phyloP scores from a whole-genome alignment of 2,329 filamentous ascomycete genomes.

The Fusarium mundagurra region DNA sequence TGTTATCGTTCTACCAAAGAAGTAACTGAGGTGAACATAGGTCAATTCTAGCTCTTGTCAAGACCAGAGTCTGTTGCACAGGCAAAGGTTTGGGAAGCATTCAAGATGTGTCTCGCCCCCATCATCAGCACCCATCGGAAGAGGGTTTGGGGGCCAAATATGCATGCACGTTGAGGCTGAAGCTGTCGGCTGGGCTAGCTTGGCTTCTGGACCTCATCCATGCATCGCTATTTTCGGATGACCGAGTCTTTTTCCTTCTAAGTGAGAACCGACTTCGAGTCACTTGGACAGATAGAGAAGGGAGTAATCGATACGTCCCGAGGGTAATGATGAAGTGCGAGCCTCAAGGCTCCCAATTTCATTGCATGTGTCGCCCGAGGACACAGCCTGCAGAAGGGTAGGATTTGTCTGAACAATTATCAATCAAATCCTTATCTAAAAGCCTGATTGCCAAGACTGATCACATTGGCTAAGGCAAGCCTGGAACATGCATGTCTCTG shows the following conservation, averaged over 20 bases:
- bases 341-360: too few species aligned
- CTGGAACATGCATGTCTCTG: not conserved
- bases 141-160: not conserved
- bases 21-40: not conserved
- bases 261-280: accelerated
- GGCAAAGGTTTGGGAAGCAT: not conserved
- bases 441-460: not conserved
- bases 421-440: not conserved
- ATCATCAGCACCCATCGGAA: not conserved
- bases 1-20: not conserved
- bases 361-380: accelerated
- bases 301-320: accelerated
- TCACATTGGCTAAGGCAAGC: not conserved
- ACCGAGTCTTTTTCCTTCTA: too few species aligned
- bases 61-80: too few species aligned
- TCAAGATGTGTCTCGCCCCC: not conserved
- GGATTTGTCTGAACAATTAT: not conserved
- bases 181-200: not conserved
- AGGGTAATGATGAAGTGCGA: not conserved
- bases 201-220: not conserved
- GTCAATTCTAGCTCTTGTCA: not conserved
- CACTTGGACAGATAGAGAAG: accelerated
- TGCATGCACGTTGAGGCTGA: not conserved
- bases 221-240: too few species aligned
- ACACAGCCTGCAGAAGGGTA: accelerated